Evolutionary conservation across 2,329 filamentous ascomycete genomes (phyloP), one percentile per base, ranked within the genome.

Genomic region (Lasiodiplodia citricola): DNA sequence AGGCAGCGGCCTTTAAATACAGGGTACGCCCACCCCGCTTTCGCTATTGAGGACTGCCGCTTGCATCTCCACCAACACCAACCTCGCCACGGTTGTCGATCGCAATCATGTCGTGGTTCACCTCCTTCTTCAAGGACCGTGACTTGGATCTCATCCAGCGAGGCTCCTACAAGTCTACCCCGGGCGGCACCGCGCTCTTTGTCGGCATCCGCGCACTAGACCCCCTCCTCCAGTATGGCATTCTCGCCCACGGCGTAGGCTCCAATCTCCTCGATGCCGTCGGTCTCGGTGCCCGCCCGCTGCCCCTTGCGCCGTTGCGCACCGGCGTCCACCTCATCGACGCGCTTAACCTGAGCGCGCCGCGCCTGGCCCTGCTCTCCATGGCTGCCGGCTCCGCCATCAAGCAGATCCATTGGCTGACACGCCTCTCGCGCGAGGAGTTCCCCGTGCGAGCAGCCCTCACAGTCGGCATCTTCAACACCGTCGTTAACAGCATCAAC

Each of bases 371-470:
- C 56, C 77, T 90, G 10, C 75, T 89, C 6, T 79, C 77, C 66
- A 87, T 90, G 85, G 80, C 84, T 25, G 78, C 82, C 52, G 87
- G 84, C 66, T 82, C 81, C 50, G 80, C 82, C 28, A 68, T 84
- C 35, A 90, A 90, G 79, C 87, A 90, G 69, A 83, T 85, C 72
- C 84, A 85, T 76, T 87, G 86, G 85, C 77, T 85, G 16, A 73
- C 80, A 1, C 72, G 72, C 31, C 75, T 87, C 2, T 83, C 81
- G 21, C 77, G 83, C 57, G 86, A 89, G 71, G 81, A 84, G 14
- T 85, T 90, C 77, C 79, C 79, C 0, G 77, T 83, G 0, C 25
- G 56, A 0, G 75, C 78, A 2, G 86, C 87, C 0, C 52, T 83
- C 0, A 68, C 76, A 2, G 81, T 90, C 16, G 78, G 79, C 16